Base-by-base conservation (phyloP, 148 eudicot species). In the Vaccinium corymbosum region DNA sequence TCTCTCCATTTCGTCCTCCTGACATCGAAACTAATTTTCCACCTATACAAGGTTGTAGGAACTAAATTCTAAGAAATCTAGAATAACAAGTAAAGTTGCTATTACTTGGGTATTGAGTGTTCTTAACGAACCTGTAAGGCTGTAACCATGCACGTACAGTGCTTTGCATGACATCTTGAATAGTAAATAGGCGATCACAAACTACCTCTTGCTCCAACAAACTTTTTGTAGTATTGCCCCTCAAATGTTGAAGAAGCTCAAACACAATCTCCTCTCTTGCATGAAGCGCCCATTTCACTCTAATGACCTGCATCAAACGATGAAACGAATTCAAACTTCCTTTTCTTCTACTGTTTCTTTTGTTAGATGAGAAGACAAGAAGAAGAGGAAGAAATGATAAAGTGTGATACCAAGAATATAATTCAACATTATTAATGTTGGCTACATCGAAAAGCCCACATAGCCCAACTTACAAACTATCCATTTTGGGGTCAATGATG, bases 161-260 rank as follows among this genome's bases (percentile, higher is more conserved):
- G 83, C 98, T 92, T 86, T 94, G 97, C 98, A 95, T 95, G 81
- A 95, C 98, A 88, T 95, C 98, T 91, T 95, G 98, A 85, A 95
- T 90, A 81, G 98, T 95, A 86, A 95, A 95, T 76, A 95, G 84
- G 87, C 98, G 98, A 86, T 91, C 98, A 84, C 98, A 93, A 85
- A 93, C 98, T 74, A 98, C 98, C 89, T 95, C 98, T 90, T 95
- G 98, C 90, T 95, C 98, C 81, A 95, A 85, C 85, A 94, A 83
- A 79, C 56, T 86, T 87, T 86, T 92, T 11, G 98, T 86, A 52
- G 87, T 85, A 85, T 85, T 89, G 46, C 98, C 98, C 64, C 89
- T 94, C 81, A 95, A 84, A 83, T 92, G 98, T 84, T 94, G 98
- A 80, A 93, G 90, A 91, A 95, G 98, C 91, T 95, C 98, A 90